Evolutionary conservation across 768 basidiomycete genomes (phyloP).

Genomic region (Leccinum fibrillosum): DNA sequence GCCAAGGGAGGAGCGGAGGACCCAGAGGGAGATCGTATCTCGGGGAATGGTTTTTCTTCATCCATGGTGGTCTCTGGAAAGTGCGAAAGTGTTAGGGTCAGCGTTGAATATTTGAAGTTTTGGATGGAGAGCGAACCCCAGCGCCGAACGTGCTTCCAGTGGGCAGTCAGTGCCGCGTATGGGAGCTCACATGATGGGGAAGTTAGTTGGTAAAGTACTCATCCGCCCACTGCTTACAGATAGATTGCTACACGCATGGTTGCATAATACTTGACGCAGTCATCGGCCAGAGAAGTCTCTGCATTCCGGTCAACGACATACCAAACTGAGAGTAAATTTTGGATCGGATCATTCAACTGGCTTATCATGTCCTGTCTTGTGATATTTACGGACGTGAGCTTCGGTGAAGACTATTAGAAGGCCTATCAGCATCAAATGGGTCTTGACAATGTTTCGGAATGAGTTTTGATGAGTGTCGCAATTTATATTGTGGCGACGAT

Average conservation of each 20-base stretch:
- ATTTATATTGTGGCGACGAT: too few species aligned
- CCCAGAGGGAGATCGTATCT: neutral
- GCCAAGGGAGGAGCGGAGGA: conserved; percentile 14
- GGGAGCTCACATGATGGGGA: neutral
- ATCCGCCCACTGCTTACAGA: neutral
- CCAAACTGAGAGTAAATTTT: neutral
- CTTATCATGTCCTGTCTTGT: neutral
- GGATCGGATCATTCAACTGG: neutral
- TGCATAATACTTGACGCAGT: neutral
- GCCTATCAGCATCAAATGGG: neutral
- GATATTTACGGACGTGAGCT: neutral
- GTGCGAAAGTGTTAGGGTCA: neutral
- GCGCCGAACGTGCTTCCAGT: neutral
- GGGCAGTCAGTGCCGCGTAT: neutral
- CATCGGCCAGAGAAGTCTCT: neutral
- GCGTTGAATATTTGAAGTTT: neutral
- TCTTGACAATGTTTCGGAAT: neutral
- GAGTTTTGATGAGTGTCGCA: neutral
- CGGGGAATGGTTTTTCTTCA: conserved; percentile 9
- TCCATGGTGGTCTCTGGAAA: conserved; percentile 10
- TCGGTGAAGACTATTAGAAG: neutral
- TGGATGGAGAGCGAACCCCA: neutral
- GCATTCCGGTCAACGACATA: neutral
- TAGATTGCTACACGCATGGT: neutral
- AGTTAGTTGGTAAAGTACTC: neutral